Percentiles rank a stretch among this genome's conserved stretches.
These are phyloP conservation scores for Penicillium coprophilum DNA, from an alignment of 495 filamentous ascomycete species.

Conservation along the genomic window DNA sequence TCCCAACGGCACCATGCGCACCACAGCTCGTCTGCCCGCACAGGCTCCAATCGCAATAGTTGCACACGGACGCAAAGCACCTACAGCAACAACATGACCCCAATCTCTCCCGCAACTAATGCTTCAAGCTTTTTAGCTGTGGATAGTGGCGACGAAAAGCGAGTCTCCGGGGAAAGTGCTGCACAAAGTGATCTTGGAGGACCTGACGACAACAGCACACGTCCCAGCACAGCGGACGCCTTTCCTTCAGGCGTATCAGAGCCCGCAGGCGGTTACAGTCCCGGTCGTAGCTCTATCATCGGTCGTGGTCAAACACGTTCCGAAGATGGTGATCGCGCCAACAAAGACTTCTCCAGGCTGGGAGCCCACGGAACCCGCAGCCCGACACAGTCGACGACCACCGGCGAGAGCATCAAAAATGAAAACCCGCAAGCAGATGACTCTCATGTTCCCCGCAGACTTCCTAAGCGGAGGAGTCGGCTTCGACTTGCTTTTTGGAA, in stretches of 20 bases:
- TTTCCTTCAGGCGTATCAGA: constrained; percentile 26
- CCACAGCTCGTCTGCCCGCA: constrained; percentile 39
- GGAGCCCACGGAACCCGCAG: constrained; percentile 30
- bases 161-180: constrained; percentile 30
- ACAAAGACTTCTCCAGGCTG: constrained; percentile 28
- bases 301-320: constrained; percentile 19
- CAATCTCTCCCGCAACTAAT: constrained; percentile 51
- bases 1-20: constrained; percentile 38
- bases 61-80: constrained; percentile 48
- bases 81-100: constrained; percentile 46
- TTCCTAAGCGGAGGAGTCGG: constrained; percentile 44
- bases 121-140: constrained; percentile 52
- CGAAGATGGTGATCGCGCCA: constrained; percentile 31
- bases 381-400: constrained; percentile 32
- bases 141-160: constrained; percentile 50
- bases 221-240: constrained; percentile 31
- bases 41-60: constrained; percentile 43
- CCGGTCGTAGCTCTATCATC: constrained; percentile 17
- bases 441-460: constrained; percentile 22
- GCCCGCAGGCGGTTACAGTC: constrained; percentile 22
- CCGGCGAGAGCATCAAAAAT: constrained; percentile 33
- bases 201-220: constrained; percentile 31
- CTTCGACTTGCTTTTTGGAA: constrained; percentile 50
- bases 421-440: constrained; percentile 27
- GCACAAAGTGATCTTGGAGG: constrained; percentile 29